Base-by-base conservation (phyloP, 1,284 basidiomycete genomes). In the Megacollybia platyphylla region DNA sequence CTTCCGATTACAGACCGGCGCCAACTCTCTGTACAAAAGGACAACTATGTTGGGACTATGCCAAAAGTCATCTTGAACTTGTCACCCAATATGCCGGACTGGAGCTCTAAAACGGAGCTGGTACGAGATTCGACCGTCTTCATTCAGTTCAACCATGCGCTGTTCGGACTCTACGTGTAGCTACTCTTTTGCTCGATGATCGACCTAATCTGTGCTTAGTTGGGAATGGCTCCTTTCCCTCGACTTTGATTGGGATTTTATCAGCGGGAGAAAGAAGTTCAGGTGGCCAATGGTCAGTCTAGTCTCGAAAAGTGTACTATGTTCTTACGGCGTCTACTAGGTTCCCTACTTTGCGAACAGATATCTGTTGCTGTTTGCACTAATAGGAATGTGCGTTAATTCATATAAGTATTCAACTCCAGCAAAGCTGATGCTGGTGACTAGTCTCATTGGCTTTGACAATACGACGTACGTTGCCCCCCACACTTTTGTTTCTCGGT, bases 281-380 rank as follows among this genome's bases (percentile, higher is more conserved):
- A 60, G 55, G 48, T 69, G 67, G 67, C 67, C 67, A 34, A 50
- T 69, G 59, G 67, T 69, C 50, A 20, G 49, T 18, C 40, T 41
- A 39, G 17, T n/a, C 29, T 10, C 5, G 20, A 5, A 24, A 17
- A 18, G 36, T 9, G 24, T 29, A 11, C 20, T 32, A 5, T 28
- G 2, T 42, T 34, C 18, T 31, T 36, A 11, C 15, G 9, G 20
- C 20, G 35, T 24, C 4, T 39, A 38, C 4, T 48, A 84, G 83
- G 60, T 71, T 17, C 83, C 85, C 54, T 86, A 85, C 56, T 83
- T 85, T 51, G 62, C 71, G 26, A 78, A 79, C 45, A 71, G 82
- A 40, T 86, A 86, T 55, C 67, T 71, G 44, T 58, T 86, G 17
- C 59, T 85, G 11, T 68, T 77, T 51, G 73, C 79, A 3, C 61